Evolutionary conservation across 2,329 filamentous ascomycete genomes (phyloP), one percentile per base, ranked within the genome.

Genomic region (Ophiosphaerella korrae): DNA sequence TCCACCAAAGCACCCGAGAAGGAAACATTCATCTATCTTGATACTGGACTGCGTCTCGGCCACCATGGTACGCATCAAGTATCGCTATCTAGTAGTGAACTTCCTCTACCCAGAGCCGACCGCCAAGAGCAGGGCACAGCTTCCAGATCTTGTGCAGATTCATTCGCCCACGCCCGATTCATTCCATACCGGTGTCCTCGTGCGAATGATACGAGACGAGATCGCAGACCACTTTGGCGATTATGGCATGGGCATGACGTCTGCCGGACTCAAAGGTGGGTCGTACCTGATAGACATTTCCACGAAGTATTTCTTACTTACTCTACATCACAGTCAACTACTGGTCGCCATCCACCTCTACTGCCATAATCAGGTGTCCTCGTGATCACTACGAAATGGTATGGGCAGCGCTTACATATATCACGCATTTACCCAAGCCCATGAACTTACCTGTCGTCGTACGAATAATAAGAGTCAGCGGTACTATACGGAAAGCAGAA

Each of bases 1-100:
- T 7, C 26, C 26, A 29, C 26, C 7, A 6, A 7, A 29, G 26
- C 6, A 29, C 11, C 26, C 11, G 7, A 8, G 11, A 29, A 29
- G 7, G 26, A 29, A 8, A 29, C 11, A 8, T 11, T 11, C 26
- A 6, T 5, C 11, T 29, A 29, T 3, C 26, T 29, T 29, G 26
- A 29, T 6, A 11, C 11, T 9, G 26, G 34, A 36, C 26, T 11
- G 26, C 6, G 7, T 11, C 13, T 24, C 8, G 24, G n/a, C n/a
- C 45, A 45, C 8, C 36, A 97, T 99, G 94, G 94, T 99, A 53
- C 90, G 94, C 70, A 85, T 97, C 62, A 99, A 99, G 76, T 89
- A 96, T 75, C 88, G 94, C 66, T 99, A 99, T 74, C 84, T 99
- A 14, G 85, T 97, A n/a, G 85, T 97, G 55, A 90, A 96, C 71